These are phyloP conservation scores for Phymatotrichopsis omnivora DNA, from an alignment of 2,329 filamentous ascomycete species.

Conservation along the genomic window DNA sequence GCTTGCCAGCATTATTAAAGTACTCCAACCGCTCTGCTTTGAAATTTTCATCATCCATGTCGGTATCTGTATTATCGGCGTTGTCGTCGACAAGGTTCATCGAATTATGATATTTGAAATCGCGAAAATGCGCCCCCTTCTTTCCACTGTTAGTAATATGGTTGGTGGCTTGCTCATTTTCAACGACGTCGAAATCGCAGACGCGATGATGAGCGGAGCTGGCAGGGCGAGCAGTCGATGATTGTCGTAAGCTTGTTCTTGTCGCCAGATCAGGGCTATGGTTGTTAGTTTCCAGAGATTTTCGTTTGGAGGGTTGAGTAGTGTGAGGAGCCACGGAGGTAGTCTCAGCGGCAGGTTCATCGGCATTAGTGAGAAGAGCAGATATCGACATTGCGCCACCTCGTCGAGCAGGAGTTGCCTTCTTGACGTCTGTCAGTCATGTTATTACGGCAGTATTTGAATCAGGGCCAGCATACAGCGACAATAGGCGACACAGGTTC, in stretches of 20 bases:
- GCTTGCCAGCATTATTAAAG: slow-evolving; percentile 27
- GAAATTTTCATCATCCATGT: slow-evolving; percentile 27
- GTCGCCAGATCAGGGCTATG: slow-evolving; percentile 15
- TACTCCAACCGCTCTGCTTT: slow-evolving; percentile 24
- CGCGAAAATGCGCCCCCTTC: slow-evolving; percentile 24
- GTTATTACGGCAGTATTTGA: slow-evolving; percentile 15
- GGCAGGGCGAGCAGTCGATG: slow-evolving; percentile 2
- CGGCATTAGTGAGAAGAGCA: slow-evolving; percentile 25
- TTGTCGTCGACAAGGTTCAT: slow-evolving; percentile 25
- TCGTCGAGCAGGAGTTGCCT: slow-evolving; percentile 22
- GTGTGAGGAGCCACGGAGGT: slow-evolving; percentile 11
- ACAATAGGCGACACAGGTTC: slow-evolving; percentile 23
- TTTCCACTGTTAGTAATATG: slow-evolving; percentile 15
- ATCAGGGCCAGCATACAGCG: slow-evolving; percentile 19
- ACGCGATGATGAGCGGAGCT: slow-evolving; percentile 11
- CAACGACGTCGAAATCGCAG: slow-evolving; percentile 19
- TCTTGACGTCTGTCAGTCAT: slow-evolving; percentile 22
- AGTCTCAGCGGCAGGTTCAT: slow-evolving; percentile 19
- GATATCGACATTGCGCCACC: slow-evolving; percentile 30
- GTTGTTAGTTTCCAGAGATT: slow-evolving; percentile 8
- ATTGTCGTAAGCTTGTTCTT: slow-evolving; percentile 18
- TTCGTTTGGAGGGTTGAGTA: slow-evolving; percentile 16
- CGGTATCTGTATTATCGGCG: slow-evolving; percentile 27
- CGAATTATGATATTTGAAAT: slow-evolving; percentile 29
- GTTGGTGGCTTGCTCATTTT: slow-evolving; percentile 19